Percentiles rank a stretch among this genome's conserved stretches.
Conservation (phyloP, 352 stramenopile species). For the Pythium rishiriense region DNA sequence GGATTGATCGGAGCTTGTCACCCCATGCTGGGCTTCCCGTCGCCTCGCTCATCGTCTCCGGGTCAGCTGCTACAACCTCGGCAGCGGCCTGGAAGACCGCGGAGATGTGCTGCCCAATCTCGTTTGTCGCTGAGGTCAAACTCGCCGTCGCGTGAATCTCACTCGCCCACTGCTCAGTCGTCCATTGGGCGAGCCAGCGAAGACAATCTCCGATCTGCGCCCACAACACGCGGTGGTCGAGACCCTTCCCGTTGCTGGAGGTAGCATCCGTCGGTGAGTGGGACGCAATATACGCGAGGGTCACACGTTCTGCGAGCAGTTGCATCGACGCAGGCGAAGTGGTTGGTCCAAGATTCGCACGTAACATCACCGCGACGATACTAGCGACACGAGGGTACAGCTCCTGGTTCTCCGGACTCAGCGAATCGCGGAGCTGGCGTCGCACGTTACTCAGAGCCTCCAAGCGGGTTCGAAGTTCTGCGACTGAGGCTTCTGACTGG, state of each 20-base stretch:
- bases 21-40: not conserved
- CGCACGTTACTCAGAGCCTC: not conserved
- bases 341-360: not conserved
- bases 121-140: not conserved
- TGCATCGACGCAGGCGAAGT: not conserved
- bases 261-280: not conserved
- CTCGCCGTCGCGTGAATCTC: not conserved
- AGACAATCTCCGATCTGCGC: not conserved
- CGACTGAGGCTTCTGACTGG: not conserved
- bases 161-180: not conserved
- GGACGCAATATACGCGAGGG: not conserved
- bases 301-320: slow-evolving; percentile 3
- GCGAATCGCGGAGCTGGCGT: slow-evolving; percentile 1
- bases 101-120: not conserved
- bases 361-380: slow-evolving; percentile 1
- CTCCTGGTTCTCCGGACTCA: not conserved
- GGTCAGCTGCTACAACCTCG: not conserved
- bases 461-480: not conserved
- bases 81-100: not conserved
- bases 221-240: slow-evolving; percentile 1
- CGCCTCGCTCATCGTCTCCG: not conserved
- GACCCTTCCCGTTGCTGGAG: not conserved
- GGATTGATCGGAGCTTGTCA: not conserved
- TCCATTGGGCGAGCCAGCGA: slow-evolving; percentile 4
- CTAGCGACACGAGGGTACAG: not conserved